Evolutionary conservation across 2,329 filamentous ascomycete genomes (phyloP), one percentile per base, ranked within the genome.

Genomic region (Furcasterigmium sp.): DNA sequence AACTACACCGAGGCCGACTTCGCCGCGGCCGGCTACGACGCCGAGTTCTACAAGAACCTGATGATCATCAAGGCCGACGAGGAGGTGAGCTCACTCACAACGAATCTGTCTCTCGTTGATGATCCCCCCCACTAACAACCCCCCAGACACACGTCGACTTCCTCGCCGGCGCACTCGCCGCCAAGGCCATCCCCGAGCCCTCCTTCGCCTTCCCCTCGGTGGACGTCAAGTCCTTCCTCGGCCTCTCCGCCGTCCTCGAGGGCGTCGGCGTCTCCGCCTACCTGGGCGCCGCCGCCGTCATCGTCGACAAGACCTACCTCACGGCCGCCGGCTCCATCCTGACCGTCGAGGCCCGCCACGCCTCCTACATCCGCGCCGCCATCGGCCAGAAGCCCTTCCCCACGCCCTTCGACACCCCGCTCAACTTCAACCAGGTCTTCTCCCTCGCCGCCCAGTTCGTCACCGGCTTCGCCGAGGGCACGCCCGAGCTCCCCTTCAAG

Each of bases 391-490:
- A 60, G 5, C 77, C 80, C 3, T 81, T 79, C 54, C 65, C 81
- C 1, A 70, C 78, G 50, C 62, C 80, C 8, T 82, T 82, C 49
- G 82, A 84, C 49, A 69, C 73, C 19, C 77, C 80, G 0, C 68
- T 85, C 29, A 61, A 63, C 50, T 69, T 76, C 55, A 73, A 82
- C 58, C 63, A 74, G 53, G 79, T 85, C 38, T 83, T 73, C 68
- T 80, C 80, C 3, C 71, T 86, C n/a, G 81, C 82, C 1, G 70
- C 78, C 0, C 65, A 68, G 43, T 85, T 85, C 62, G 82, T 85
- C 58, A 67, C 60, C 5, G 60, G 63, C 3, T 85, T 80, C 60
- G 78, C 82, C 2, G 49, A 63, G 7, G 65, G 61, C 51, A 82
- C 82, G 56, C 62, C 70, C 0, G 50, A 63, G 2, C 67, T 85